Evolutionary conservation across 495 filamentous ascomycete genomes (phyloP).

Genomic region (Aspergillus wentii): DNA sequence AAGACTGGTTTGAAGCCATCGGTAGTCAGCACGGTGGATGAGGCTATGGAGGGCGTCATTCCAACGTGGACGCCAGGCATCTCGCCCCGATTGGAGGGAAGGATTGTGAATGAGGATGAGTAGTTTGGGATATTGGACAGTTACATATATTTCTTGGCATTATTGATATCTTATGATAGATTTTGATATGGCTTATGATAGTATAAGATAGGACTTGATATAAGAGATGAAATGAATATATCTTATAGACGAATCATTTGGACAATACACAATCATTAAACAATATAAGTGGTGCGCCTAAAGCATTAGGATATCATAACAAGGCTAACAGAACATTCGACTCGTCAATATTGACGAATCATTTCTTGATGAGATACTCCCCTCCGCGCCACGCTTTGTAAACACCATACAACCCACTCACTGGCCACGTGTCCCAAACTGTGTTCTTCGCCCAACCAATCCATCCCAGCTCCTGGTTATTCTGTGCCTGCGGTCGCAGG

Average conservation of each 20-base stretch:
- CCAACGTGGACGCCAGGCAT: constrained; percentile 78
- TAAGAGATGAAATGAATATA: no score
- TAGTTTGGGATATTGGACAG: no score
- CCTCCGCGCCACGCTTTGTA: constrained; percentile 21
- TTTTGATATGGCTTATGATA: background rate
- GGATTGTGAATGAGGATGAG: constrained; percentile 49
- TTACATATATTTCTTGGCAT: no score
- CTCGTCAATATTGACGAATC: no score
- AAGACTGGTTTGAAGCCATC: constrained; percentile 53
- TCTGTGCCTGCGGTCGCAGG: background rate
- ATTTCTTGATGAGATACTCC: constrained; percentile 17
- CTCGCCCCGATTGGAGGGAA: constrained; percentile 68
- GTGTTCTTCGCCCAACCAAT: constrained; percentile 8
- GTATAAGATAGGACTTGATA: no score
- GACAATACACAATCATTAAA: no score
- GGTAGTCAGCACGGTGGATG: constrained; percentile 30
- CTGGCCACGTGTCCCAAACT: constrained; percentile 19
- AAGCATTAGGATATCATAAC: no score
- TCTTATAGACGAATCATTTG: constrained; percentile 1
- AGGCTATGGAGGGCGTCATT: constrained; percentile 46
- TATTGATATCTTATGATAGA: no score
- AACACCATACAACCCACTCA: constrained; percentile 18
- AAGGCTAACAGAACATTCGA: no score
- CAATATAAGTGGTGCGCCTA: no score
- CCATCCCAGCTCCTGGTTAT: background rate